Conservation (phyloP, 2,329 filamentous ascomycete genomes). For the Pseudonectria buxi region DNA sequence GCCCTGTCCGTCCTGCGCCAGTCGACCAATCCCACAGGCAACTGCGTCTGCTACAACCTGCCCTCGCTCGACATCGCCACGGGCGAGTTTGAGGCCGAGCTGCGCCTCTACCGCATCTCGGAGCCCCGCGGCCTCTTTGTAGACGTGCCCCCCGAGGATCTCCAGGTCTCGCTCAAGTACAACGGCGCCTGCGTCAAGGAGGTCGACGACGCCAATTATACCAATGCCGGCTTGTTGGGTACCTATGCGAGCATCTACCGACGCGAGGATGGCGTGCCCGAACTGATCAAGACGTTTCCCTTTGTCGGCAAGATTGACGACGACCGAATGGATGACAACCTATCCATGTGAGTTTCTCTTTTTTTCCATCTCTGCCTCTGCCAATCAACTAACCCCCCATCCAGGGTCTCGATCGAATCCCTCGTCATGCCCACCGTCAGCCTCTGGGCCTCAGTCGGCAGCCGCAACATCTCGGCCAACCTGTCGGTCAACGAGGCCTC, state of each 20-base stretch:
- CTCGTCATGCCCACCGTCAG: slow-evolving; percentile 63
- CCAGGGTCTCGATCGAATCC: slow-evolving; percentile 51
- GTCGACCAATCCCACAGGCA: slow-evolving; percentile 66
- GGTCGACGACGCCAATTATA: slow-evolving; percentile 18
- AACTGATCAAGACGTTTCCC: slow-evolving; percentile 55
- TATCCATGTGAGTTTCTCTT: slow-evolving; percentile 51
- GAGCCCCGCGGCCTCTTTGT: slow-evolving; percentile 48
- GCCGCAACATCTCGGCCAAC: slow-evolving; percentile 51
- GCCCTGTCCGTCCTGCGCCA: slow-evolving; percentile 49
- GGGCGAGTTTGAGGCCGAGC: slow-evolving; percentile 69
- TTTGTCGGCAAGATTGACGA: slow-evolving; percentile 64
- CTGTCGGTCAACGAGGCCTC: slow-evolving; percentile 64
- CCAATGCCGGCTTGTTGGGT: slow-evolving; percentile 18
- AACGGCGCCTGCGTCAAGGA: slow-evolving; percentile 38
- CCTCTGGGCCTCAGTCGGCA: slow-evolving; percentile 51
- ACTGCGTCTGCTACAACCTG: slow-evolving; percentile 78
- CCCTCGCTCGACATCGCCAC: slow-evolving; percentile 60
- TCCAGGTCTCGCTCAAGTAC: slow-evolving; percentile 50
- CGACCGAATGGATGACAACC: slow-evolving; percentile 43
- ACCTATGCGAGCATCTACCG: slow-evolving; percentile 12
- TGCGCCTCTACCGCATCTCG: slow-evolving; percentile 66
- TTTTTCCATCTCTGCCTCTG: background rate
- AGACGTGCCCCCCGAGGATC: slow-evolving; percentile 43
- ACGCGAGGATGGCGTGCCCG: slow-evolving; percentile 23
- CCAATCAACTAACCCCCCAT: slow-evolving; percentile 11